Evolutionary conservation across 805 yeast species (phyloP), one percentile per base, ranked within the genome.

Genomic region (Candida manassasensis): DNA sequence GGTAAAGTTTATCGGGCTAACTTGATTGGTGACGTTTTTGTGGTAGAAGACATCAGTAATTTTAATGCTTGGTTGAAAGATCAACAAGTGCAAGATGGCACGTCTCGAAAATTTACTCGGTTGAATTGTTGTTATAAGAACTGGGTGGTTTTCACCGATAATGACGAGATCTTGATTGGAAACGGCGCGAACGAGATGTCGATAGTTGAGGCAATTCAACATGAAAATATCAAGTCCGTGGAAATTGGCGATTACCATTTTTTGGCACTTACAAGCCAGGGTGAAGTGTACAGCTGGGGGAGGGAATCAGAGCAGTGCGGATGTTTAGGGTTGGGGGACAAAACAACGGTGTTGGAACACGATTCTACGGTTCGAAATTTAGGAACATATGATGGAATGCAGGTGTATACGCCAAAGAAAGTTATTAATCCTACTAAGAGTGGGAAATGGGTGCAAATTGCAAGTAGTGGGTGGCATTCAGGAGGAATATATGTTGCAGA

Each of bases 391-490:
- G 31, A 36, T 25, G 74, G 71, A 3, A 40, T 52, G 15, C 37
- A 36, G 29, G 53, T 46, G 2, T 17, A 14, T 16, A 43, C 33
- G 16, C 63, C 61, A 2, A 34, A 41, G 6, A 28, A 35, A 16
- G 56, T 68, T 1, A 42, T 45, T 2, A 61, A 52, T 18, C 86
- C 86, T 3, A 56, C 62, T 1, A 21, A 15, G 4, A 32, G 34
- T 3, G 75, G 75, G 3, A 58, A 60, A 21, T 77, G 81, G 50
- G 54, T 81, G 14, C 78, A 79, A 0, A 70, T 82, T 21, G 72
- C 84, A 2, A 86, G 89, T 5, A 80, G 79, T 11, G 94, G 93
- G 2, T 84, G 90, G 90, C 93, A 84, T 39, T 73, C 86, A 4
- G 77, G 80, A 29, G 88, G 87, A 1, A 61, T 84, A 12, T 53